A percentile compares a stretch with the other conserved stretches of the same genome.
These are phyloP conservation scores for Leptographium flavum DNA, from an alignment of 2,329 filamentous ascomycete species.

Conservation along the genomic window DNA sequence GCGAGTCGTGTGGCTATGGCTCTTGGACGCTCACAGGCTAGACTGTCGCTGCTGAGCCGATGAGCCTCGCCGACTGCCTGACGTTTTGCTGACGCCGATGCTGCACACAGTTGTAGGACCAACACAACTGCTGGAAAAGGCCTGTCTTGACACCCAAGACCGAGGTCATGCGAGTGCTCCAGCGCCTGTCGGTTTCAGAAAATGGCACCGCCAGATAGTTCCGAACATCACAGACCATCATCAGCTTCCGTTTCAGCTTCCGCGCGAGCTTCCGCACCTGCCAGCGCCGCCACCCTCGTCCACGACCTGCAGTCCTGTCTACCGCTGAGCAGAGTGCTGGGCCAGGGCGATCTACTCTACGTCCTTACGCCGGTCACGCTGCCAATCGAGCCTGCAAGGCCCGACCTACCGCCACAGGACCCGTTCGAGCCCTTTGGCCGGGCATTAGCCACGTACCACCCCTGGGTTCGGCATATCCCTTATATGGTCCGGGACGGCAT, in stretches of 20 bases:
- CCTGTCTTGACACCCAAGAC: background rate
- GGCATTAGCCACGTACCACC: constrained; percentile 44
- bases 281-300: constrained; percentile 17
- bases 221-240: constrained; percentile 8
- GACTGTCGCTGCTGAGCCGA: too few relatives aligned
- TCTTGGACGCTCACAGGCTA: too few relatives aligned
- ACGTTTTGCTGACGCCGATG: too few relatives aligned
- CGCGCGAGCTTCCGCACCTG: too few relatives aligned
- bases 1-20: too few relatives aligned
- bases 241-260: too few relatives aligned
- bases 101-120: too few relatives aligned
- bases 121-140: background rate
- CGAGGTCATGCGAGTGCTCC: constrained; percentile 7
- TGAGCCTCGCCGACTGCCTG: too few relatives aligned
- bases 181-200: background rate
- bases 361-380: constrained; percentile 44
- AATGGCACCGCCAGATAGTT: constrained; percentile 11
- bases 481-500: constrained; percentile 52
- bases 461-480: constrained; percentile 54
- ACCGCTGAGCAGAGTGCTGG: constrained; percentile 30
- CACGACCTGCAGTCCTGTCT: constrained; percentile 31
- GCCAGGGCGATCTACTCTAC: constrained; percentile 39
- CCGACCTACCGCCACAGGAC: constrained; percentile 30
- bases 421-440: constrained; percentile 60
- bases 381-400: constrained; percentile 26